Evolutionary conservation across 495 filamentous ascomycete genomes (phyloP).

Genomic region (Neurospora intermedia): DNA sequence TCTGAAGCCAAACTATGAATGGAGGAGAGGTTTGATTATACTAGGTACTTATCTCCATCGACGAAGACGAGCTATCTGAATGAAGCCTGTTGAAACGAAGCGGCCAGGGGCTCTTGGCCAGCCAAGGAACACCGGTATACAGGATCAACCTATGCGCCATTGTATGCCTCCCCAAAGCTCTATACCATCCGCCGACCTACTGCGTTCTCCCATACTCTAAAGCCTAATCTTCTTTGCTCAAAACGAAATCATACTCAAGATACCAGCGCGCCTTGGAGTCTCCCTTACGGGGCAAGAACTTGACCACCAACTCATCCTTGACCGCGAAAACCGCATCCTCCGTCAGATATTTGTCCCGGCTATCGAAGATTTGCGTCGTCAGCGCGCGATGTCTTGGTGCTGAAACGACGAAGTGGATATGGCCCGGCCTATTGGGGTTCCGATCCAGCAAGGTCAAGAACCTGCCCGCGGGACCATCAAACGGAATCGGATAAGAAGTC

Average conservation of each 20-base stretch:
- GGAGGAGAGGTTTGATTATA: not conserved
- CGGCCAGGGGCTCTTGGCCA: not conserved
- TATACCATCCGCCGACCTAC: not conserved
- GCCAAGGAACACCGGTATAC: not conserved
- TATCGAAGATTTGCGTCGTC: conserved; percentile 66
- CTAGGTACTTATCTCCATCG: not conserved
- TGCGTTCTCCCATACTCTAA: not conserved
- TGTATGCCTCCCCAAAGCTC: not conserved
- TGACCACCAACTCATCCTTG: conserved; percentile 61
- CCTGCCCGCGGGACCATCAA: conserved; percentile 49
- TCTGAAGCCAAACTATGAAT: not conserved
- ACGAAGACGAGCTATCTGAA: not conserved
- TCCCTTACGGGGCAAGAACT: conserved; percentile 47
- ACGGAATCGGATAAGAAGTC: conserved; percentile 60
- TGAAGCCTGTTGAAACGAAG: not conserved
- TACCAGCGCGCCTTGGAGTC: conserved; percentile 52
- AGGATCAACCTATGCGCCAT: not conserved
- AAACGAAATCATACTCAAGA: conserved; percentile 44
- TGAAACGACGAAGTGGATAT: conserved; percentile 59
- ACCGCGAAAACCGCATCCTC: conserved; percentile 70
- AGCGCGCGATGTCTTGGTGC: conserved; percentile 37
- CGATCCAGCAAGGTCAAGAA: conserved; percentile 50
- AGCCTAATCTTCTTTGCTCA: conserved; percentile 12
- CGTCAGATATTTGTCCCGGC: conserved; percentile 47
- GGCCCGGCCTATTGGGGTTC: conserved; percentile 62